Percentiles rank a stretch among this genome's conserved stretches.
Evolutionary conservation across 345 rosid genomes (phyloP).

Genomic region (Citrus australasica): DNA sequence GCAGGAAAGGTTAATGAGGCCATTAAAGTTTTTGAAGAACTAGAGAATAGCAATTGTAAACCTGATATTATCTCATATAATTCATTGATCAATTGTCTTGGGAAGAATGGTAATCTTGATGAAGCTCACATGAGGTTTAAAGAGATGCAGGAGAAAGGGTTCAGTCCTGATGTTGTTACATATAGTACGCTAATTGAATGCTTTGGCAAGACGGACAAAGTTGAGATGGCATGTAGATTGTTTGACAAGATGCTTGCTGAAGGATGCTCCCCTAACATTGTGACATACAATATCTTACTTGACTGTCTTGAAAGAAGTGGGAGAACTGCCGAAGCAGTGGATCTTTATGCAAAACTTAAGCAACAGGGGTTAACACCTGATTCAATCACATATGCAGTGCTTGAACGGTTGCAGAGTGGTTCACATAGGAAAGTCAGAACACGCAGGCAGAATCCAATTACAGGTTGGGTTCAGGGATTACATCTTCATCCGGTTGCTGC

Average conservation of each 20-base stretch:
- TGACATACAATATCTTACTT: slow-evolving; percentile 82
- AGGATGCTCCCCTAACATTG: slow-evolving; percentile 86
- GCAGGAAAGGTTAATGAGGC: slow-evolving; percentile 70
- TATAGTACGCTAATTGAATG: slow-evolving; percentile 91
- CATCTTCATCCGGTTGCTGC: background rate
- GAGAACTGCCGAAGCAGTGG: slow-evolving; percentile 81
- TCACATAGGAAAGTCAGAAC: slow-evolving; percentile 53
- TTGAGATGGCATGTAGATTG: slow-evolving; percentile 80
- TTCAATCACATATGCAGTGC: slow-evolving; percentile 72
- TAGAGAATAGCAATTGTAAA: slow-evolving; percentile 58
- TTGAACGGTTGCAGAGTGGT: slow-evolving; percentile 77
- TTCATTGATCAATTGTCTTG: slow-evolving; percentile 84
- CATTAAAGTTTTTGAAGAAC: slow-evolving; percentile 75
- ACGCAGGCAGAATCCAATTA: slow-evolving; percentile 82
- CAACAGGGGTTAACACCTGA: slow-evolving; percentile 83
- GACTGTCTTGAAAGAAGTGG: slow-evolving; percentile 86
- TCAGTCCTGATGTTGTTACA: slow-evolving; percentile 87
- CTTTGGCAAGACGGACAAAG: slow-evolving; percentile 85
- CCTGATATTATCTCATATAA: slow-evolving; percentile 85
- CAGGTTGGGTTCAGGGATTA: slow-evolving; percentile 63
- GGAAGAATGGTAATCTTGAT: slow-evolving; percentile 89
- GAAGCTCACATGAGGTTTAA: slow-evolving; percentile 90
- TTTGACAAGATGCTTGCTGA: slow-evolving; percentile 76
- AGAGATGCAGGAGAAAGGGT: slow-evolving; percentile 90
- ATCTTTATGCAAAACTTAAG: slow-evolving; percentile 67